A percentile compares a stretch with the other conserved stretches of the same genome.
Evolutionary conservation across 208 protist genomes (phyloP).

Genomic region (Trypanosoma mega): DNA sequence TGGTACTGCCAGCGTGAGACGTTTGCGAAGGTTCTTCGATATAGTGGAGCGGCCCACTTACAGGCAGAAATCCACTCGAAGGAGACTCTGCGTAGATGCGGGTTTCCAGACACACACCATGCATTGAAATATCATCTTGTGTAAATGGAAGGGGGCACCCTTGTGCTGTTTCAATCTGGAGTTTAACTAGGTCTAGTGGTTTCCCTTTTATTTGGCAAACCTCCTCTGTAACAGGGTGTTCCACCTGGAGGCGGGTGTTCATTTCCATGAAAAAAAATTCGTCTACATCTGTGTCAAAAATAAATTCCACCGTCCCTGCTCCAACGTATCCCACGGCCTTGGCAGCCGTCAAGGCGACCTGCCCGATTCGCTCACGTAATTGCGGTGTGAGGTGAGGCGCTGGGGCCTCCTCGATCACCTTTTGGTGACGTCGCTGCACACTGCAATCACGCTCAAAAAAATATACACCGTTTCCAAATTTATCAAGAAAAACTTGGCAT

Average conservation of each 20-base stretch:
- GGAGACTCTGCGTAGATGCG: conserved; percentile 97
- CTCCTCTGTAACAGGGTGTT: conserved; percentile 96
- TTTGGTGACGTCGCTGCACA: conserved; percentile 96
- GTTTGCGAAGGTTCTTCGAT: conserved; percentile 33
- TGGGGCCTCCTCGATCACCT: conserved; percentile 93
- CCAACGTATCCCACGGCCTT: conserved; percentile 92
- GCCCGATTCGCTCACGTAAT: conserved; percentile 74
- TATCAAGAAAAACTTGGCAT: conserved; percentile 94
- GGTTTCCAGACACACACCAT: conserved; percentile 90
- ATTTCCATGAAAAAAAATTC: conserved; percentile 99
- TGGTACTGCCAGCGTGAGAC: conserved; percentile 21
- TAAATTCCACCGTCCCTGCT: conserved; percentile 98
- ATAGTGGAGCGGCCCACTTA: conserved; percentile 59
- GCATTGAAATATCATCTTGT: conserved; percentile 79
- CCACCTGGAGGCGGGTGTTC: conserved; percentile 98
- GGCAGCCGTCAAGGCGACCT: conserved; percentile 71
- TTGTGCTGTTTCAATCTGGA: conserved; percentile 86
- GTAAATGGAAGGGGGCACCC: conserved; percentile 68
- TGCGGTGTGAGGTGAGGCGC: conserved; percentile 56
- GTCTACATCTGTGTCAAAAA: conserved; percentile 85
- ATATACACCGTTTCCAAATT: conserved; percentile 89
- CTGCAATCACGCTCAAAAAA: conserved; percentile 96
- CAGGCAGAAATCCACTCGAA: conserved; percentile 85
- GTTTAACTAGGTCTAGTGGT: conserved; percentile 93
- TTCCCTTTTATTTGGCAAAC: conserved; percentile 76